These are phyloP conservation scores for Solanum hybrid DNA, from an alignment of 305 asterid genomes.

Conservation along the genomic window DNA sequence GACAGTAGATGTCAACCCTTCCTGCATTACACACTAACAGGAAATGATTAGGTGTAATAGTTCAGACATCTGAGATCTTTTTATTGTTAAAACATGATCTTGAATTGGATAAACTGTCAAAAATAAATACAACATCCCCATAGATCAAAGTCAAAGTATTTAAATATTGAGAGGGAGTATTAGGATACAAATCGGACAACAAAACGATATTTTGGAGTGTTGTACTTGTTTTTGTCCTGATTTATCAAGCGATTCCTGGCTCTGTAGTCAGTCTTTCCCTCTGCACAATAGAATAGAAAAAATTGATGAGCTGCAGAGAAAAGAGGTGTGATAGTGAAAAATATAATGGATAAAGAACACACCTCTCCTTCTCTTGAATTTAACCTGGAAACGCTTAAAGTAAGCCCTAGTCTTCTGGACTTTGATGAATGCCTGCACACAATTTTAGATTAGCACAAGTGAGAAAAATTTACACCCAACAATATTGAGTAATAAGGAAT, in stretches of 20 bases:
- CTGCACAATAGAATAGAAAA: slow-evolving; percentile 21
- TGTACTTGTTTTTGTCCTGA: slow-evolving; percentile 88
- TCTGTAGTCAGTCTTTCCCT: slow-evolving; percentile 87
- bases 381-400: slow-evolving; percentile 84
- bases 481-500: not conserved
- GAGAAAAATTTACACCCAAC: not conserved
- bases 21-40: not conserved
- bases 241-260: slow-evolving; percentile 85
- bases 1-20: not conserved
- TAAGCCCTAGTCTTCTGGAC: slow-evolving; percentile 69
- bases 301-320: not conserved
- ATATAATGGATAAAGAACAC: not conserved
- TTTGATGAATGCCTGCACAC: slow-evolving; percentile 50
- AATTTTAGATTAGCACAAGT: not conserved
- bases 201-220: slow-evolving; percentile 72
- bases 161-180: not conserved
- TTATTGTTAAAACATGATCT: not conserved
- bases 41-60: not conserved
- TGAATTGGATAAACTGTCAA: not conserved
- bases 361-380: slow-evolving; percentile 88
- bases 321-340: not conserved
- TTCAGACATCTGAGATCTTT: not conserved
- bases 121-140: not conserved
- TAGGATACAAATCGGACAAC: slow-evolving; percentile 89
- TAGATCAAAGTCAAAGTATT: not conserved